Conservation (phyloP, 1,139 yeast genomes). For the Torulaspora pretoriensis region DNA sequence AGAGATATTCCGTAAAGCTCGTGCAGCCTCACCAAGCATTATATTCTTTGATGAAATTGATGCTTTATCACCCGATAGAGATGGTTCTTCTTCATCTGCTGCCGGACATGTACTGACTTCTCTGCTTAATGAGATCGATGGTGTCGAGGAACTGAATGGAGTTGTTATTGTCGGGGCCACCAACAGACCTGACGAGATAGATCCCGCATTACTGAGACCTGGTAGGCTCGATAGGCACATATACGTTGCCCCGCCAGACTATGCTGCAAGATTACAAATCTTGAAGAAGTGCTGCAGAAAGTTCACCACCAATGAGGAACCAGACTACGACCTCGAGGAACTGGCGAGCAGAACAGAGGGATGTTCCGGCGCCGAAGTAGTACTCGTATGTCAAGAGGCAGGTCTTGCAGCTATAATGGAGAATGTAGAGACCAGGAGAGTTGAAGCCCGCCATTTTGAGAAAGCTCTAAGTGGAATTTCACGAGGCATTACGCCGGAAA, state of each 20-base stretch:
- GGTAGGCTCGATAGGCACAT: constrained; percentile 91
- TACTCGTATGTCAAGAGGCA: constrained; percentile 87
- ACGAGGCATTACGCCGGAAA: constrained; percentile 75
- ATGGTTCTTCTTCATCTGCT: constrained; percentile 59
- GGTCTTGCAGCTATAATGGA: constrained; percentile 91
- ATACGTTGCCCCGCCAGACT: constrained; percentile 88
- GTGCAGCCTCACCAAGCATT: constrained; percentile 90
- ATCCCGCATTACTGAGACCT: constrained; percentile 86
- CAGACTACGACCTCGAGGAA: constrained; percentile 46
- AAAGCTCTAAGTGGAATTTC: constrained; percentile 64
- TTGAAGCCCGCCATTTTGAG: constrained; percentile 62
- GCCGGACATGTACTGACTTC: constrained; percentile 86
- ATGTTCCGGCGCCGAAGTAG: constrained; percentile 95
- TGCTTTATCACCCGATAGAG: constrained; percentile 77
- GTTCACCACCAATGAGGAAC: constrained; percentile 41
- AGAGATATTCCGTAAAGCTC: constrained; percentile 84
- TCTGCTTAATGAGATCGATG: constrained; percentile 87
- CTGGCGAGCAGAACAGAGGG: constrained; percentile 73
- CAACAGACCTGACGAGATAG: constrained; percentile 88
- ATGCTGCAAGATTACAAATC: constrained; percentile 71
- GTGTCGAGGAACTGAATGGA: constrained; percentile 89
- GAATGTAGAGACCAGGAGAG: constrained; percentile 50
- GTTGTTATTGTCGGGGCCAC: constrained; percentile 95
- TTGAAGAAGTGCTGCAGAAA: constrained; percentile 60
- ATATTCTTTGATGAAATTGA: constrained; percentile 94